Evolutionary conservation across 768 basidiomycete species (phyloP), one percentile per base, ranked within the genome.

Genomic region (Cantharellus anzutake): DNA sequence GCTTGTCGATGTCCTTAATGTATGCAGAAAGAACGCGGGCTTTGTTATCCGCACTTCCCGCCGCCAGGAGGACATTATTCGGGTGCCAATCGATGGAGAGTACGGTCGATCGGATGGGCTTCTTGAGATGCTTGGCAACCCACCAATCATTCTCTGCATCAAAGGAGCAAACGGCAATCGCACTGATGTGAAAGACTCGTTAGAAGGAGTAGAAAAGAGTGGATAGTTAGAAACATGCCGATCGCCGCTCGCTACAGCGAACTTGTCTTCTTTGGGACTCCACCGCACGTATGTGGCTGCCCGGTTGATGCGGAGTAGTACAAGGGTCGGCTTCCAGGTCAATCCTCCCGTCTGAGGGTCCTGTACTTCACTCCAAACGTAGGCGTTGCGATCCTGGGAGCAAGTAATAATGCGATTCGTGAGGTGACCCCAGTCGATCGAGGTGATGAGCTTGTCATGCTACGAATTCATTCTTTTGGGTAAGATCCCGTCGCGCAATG

Each of bases 121-220:
- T 98, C 82, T 98, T 99, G 69, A 99, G 75, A 61, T 86, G 85
- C 69, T 89, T 91, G 16, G 93, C 84, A 2, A 96, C 89, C 96
- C 96, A 99, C 96, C 96, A 99, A 70, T 99, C 86, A 72, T 86
- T 93, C 74, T 99, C 96, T 5, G 86, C 77, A 69, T 99, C 96
- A 67, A 96, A 99, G 16, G 88, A 93, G 70, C 96, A 99, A 56
- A 99, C 80, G 5, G 92, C 89, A 66, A 98, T 93, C 41, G 92
- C 86, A 44, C 94, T 89, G 44, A n/a, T 7, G 56, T 59, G 7
- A 48, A 44, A 14, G 29, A 20, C 11, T 48, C 14, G 42, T 61
- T 5, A 42, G 4, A 5, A 20, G 38, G 11, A 29, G 53, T 3
- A 60, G n/a, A 48, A 39, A 5, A 57, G 41, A 41, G 16, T 48